These are phyloP conservation scores for Aphanocladium album DNA, from an alignment of 2,329 filamentous ascomycete species.

Conservation along the genomic window DNA sequence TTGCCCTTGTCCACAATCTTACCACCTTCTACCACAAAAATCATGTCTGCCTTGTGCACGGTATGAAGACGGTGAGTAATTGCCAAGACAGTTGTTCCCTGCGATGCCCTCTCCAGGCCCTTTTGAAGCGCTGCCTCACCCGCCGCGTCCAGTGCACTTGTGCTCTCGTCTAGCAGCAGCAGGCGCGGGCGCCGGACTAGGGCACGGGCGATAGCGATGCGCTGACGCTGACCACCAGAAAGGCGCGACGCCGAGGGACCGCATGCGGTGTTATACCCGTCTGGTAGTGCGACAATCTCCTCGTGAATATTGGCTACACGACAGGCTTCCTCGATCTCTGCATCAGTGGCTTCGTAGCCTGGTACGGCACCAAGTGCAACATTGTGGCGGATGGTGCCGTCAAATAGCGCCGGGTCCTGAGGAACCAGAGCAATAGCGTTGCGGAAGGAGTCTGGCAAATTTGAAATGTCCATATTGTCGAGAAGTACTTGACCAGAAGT, in stretches of 20 bases:
- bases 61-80: slow-evolving; percentile 46
- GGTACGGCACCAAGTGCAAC: slow-evolving; percentile 44
- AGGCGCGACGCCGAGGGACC: slow-evolving; percentile 63
- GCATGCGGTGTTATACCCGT: slow-evolving; percentile 56
- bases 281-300: slow-evolving; percentile 49
- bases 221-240: slow-evolving; percentile 68
- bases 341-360: slow-evolving; percentile 43
- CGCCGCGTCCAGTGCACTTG: slow-evolving; percentile 62
- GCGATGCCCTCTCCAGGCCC: slow-evolving; percentile 49
- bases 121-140: slow-evolving; percentile 58
- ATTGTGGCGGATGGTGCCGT: slow-evolving; percentile 46
- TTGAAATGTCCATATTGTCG: slow-evolving; percentile 27
- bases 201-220: slow-evolving; percentile 66
- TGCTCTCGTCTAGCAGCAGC: slow-evolving; percentile 71
- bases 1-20: slow-evolving; percentile 17
- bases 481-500: slow-evolving; percentile 45
- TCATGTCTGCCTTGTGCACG: slow-evolving; percentile 41
- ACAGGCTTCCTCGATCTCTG: slow-evolving; percentile 57
- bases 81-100: slow-evolving; percentile 42
- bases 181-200: slow-evolving; percentile 61
- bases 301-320: slow-evolving; percentile 62
- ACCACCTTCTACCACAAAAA: slow-evolving; percentile 30
- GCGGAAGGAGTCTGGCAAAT: slow-evolving; percentile 35
- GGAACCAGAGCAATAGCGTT: slow-evolving; percentile 44
- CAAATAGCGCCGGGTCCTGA: slow-evolving; percentile 46